These are phyloP conservation scores for Cercospora brassicicola DNA, from an alignment of 2,329 filamentous ascomycete species.

Conservation along the genomic window DNA sequence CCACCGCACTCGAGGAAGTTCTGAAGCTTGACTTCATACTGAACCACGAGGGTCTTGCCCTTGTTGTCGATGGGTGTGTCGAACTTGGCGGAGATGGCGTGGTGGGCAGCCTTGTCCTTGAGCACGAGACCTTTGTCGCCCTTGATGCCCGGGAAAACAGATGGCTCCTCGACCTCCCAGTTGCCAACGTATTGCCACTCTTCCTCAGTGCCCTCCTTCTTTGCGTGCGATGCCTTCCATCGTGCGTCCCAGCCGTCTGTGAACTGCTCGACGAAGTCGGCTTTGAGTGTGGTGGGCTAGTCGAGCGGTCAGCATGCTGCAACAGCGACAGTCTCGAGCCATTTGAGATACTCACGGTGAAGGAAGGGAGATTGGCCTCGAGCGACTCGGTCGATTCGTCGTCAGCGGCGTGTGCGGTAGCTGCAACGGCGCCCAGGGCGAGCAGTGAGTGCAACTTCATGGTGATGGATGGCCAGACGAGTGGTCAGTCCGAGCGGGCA, in stretches of 20 bases:
- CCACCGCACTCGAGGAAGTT: constrained; percentile 95
- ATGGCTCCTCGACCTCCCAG: constrained; percentile 95
- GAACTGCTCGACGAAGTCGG: constrained; percentile 97
- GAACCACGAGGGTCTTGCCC: constrained; percentile 92
- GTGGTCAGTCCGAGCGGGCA: constrained; percentile 6
- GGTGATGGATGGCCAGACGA: not conserved
- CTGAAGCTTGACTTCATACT: constrained; percentile 99
- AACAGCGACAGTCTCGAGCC: not conserved
- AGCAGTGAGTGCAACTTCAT: constrained; percentile 23
- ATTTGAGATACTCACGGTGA: constrained; percentile 26
- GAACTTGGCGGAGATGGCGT: constrained; percentile 99
- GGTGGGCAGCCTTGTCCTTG: constrained; percentile 96
- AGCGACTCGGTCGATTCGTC: constrained; percentile 20
- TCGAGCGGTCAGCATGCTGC: not conserved
- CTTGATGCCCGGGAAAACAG: constrained; percentile 84
- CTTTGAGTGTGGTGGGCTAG: constrained; percentile 86
- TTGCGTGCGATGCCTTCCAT: constrained; percentile 94
- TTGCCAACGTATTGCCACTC: constrained; percentile 98
- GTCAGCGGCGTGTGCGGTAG: constrained; percentile 22
- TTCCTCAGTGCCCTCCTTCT: constrained; percentile 85
- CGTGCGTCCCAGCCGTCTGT: constrained; percentile 90
- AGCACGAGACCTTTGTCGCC: constrained; percentile 96
- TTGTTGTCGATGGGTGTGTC: constrained; percentile 95
- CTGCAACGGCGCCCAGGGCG: constrained; percentile 18
- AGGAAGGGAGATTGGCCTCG: constrained; percentile 25